Evolutionary conservation across 2,329 filamentous ascomycete genomes (phyloP).

Genomic region (Ciborinia camelliae): DNA sequence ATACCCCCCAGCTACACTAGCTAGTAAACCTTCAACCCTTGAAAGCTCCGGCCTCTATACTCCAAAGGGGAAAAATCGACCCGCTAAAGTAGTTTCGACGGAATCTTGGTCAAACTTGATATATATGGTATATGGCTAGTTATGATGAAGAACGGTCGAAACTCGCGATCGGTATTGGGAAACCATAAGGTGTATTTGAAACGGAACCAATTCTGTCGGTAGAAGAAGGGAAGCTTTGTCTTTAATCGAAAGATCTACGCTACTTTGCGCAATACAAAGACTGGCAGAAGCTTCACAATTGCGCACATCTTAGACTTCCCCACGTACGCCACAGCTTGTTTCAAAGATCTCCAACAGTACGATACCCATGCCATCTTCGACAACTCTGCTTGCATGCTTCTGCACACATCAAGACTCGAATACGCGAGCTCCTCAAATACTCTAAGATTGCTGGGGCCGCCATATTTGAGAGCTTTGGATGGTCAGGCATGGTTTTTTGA

Average conservation of each 20-base stretch:
- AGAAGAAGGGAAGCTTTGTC: constrained; percentile 14
- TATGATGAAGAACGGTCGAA: constrained; percentile 35
- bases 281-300: constrained; percentile 20
- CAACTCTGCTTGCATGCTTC: constrained; percentile 14
- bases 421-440: constrained; percentile 8
- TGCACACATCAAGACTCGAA: constrained; percentile 14
- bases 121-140: constrained; percentile 25
- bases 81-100: constrained; percentile 16
- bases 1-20: neutral
- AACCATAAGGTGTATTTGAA: constrained; percentile 27
- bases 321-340: constrained; percentile 16
- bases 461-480: constrained; percentile 14
- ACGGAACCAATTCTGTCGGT: constrained; percentile 18
- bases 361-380: constrained; percentile 18
- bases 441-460: constrained; percentile 9
- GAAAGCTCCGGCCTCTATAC: constrained; percentile 12
- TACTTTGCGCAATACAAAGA: constrained; percentile 19
- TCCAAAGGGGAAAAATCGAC: constrained; percentile 13
- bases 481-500: constrained; percentile 25
- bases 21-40: constrained; percentile 12
- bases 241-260: constrained; percentile 5
- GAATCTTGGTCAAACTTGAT: constrained; percentile 17
- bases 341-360: constrained; percentile 14
- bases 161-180: constrained; percentile 32
- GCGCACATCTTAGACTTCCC: constrained; percentile 19